These are phyloP conservation scores for Aspergillus costaricaensis DNA, from an alignment of 2,329 filamentous ascomycete species.

Conservation along the genomic window DNA sequence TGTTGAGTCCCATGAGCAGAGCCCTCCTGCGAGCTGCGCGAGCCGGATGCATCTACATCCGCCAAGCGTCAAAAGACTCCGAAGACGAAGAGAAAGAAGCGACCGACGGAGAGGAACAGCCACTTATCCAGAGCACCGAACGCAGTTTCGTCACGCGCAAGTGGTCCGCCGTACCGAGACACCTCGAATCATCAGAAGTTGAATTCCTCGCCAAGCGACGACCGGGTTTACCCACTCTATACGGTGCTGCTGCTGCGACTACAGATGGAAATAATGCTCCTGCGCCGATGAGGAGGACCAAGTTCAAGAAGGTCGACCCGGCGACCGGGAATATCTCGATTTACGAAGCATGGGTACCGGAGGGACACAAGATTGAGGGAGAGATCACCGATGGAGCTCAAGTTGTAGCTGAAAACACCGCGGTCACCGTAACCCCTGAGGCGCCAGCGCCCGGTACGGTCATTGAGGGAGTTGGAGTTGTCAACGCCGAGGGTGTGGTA, in stretches of 20 bases:
- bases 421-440: conserved; percentile 37
- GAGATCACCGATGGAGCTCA: conserved; percentile 68
- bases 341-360: conserved; percentile 78
- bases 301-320: conserved; percentile 75
- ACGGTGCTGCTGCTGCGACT: conserved; percentile 36
- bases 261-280: conserved; percentile 33
- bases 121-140: conserved; percentile 33
- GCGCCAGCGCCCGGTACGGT: conserved; percentile 59
- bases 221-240: conserved; percentile 59
- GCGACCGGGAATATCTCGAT: conserved; percentile 76
- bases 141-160: conserved; percentile 59
- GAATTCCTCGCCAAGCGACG: conserved; percentile 65
- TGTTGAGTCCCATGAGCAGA: conserved; percentile 77
- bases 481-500: conserved; percentile 62
- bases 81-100: conserved; percentile 41
- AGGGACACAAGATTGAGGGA: conserved; percentile 77
- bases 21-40: conserved; percentile 79
- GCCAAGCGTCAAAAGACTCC: conserved; percentile 53
- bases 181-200: conserved; percentile 60
- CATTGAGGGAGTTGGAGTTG: conserved; percentile 61
- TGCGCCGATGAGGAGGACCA: conserved; percentile 72
- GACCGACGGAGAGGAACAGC: conserved; percentile 38
- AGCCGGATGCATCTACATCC: conserved; percentile 74
- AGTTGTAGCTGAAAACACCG: conserved; percentile 45
- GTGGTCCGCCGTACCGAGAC: conserved; percentile 59